Evolutionary conservation across 2,329 filamentous ascomycete species (phyloP).

Genomic region (Fusarium goolgardi): DNA sequence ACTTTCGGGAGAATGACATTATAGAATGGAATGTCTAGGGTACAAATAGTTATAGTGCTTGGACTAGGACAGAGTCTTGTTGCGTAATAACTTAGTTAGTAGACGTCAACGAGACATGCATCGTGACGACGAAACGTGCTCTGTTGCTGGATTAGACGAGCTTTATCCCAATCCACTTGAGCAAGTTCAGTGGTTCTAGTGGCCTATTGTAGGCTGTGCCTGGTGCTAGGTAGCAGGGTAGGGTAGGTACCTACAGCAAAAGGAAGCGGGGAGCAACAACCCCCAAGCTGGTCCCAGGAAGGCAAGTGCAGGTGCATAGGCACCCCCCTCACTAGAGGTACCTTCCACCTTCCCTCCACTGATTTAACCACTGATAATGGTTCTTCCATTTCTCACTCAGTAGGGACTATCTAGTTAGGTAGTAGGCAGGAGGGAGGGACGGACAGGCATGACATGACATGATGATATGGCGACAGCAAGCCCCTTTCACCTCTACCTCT

Average conservation of each 20-base stretch:
- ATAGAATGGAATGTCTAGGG: background rate
- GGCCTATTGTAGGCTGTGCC: conserved; percentile 21
- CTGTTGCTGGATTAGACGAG: conserved; percentile 44
- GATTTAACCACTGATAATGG: background rate
- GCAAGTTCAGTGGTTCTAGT: conserved; percentile 13
- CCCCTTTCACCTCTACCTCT: background rate
- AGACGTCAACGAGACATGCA: conserved; percentile 34
- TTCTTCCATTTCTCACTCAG: background rate
- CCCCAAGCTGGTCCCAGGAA: background rate
- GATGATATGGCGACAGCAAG: background rate
- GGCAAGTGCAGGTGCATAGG: conserved; percentile 1
- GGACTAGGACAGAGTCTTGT: conserved; percentile 16
- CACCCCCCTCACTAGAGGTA: background rate
- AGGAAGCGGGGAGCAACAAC: conserved; percentile 3
- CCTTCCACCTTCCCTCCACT: background rate
- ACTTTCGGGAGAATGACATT: conserved; percentile 36
- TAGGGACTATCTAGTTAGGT: background rate
- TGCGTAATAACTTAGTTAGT: conserved; percentile 34
- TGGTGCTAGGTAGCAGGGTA: conserved; percentile 8
- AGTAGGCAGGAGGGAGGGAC: background rate
- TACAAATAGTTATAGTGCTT: background rate
- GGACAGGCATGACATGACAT: background rate
- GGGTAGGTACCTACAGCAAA: conserved; percentile 1
- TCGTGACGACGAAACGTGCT: conserved; percentile 43
- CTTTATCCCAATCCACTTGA: conserved; percentile 9